Base-by-base conservation (phyloP, 2,329 filamentous ascomycete species). In the Tolypocladium nubicola region DNA sequence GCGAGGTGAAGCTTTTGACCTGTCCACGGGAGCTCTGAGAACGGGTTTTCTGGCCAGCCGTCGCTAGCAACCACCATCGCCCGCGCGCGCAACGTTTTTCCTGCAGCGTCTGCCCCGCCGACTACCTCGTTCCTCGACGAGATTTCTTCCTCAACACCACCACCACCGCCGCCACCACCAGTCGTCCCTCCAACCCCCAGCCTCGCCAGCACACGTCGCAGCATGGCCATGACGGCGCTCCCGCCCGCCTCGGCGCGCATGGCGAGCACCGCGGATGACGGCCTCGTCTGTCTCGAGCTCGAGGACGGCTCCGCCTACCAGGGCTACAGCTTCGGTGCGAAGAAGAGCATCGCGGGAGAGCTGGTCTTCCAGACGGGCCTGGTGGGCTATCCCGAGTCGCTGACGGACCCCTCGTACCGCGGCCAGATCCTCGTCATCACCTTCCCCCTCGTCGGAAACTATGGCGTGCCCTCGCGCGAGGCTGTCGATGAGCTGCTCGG, bases 351-450 rank as follows among this genome's bases (percentile, higher is more conserved):
- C 68, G 89, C 93, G 64, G 94, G 94, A 73, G 94, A 99, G 80
- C 81, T 99, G 72, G 94, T 99, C 76, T 99, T 99, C 79, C 93
- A 97, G 82, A 99, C 94, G 58, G 94, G 94, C 75, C 96, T 97
- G 92, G 94, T 97, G 66, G 94, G 94, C 69, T 99, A 99, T 73
- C 92, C 94, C 47, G 94, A 99, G 79, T 95, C 88, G 53, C 81
- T 94, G 66, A 93, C 89, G 60, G 89, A 94, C 70, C 89, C 89
- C 64, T 93, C 89, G 54, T 93, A 94, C 75, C 87, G 88, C 54
- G 89, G 89, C 61, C 93, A 99, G 77, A 96, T 99, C 66, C 82
- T 99, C 66, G 92, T 97, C 74, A 86, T 97, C 68, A 99, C 93
- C 56, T 97, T 96, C 73, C 94, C 93, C 59, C 80, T 97, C 43